Evolutionary conservation across 192 early-diverging fungal species (phyloP).

Genomic region (Phycomyces blakesleeanus): DNA sequence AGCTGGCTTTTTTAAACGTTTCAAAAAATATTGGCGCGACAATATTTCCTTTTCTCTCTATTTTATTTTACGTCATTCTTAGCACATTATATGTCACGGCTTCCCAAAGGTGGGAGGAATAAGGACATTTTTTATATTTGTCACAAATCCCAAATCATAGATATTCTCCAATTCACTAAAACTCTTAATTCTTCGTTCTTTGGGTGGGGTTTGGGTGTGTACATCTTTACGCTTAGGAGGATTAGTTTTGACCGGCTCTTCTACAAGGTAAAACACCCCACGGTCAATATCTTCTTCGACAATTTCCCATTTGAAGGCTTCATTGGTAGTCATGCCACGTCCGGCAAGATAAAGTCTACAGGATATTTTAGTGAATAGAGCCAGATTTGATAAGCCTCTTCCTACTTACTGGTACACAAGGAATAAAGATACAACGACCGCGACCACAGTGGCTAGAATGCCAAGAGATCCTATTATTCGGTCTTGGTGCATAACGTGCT

Average conservation of each 20-base stretch:
- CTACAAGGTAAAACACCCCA: conserved; percentile 32
- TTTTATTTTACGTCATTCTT: background rate
- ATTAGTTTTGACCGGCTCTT: background rate
- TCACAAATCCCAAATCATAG: conserved; percentile 33
- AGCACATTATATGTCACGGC: background rate
- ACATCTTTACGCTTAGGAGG: background rate
- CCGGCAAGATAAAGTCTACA: conserved; percentile 42
- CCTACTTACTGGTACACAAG: conserved; percentile 41
- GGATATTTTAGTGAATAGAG: too few relatives aligned
- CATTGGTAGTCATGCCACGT: conserved; percentile 49
- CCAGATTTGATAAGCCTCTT: too few relatives aligned
- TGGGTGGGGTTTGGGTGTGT: background rate
- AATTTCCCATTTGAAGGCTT: conserved; percentile 54
- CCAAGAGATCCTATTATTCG: conserved; percentile 47
- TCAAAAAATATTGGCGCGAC: background rate
- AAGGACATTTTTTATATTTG: conserved; percentile 29
- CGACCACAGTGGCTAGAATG: conserved; percentile 42
- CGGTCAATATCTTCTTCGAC: conserved; percentile 46
- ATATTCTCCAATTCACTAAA: conserved; percentile 36
- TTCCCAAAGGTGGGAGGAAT: conserved; percentile 18
- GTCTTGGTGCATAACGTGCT: conserved; percentile 51
- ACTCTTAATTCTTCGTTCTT: conserved; percentile 10
- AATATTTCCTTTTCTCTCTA: background rate
- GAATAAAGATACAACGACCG: conserved; percentile 47
- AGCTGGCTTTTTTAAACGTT: background rate